These are phyloP conservation scores for Phaseolus lunatus DNA, from an alignment of 306 rosid species.

Conservation along the genomic window DNA sequence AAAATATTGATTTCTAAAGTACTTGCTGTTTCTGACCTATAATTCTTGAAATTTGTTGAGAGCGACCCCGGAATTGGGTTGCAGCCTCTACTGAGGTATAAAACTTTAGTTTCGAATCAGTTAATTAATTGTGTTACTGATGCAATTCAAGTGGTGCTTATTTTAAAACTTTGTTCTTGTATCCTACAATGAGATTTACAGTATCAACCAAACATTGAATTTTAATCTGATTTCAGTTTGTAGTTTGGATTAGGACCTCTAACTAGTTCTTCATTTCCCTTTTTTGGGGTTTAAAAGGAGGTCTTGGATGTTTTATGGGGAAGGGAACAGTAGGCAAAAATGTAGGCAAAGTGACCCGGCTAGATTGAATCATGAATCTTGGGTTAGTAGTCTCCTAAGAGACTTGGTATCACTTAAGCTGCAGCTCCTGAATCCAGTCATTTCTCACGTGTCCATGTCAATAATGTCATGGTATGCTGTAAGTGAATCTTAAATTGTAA, in stretches of 20 bases:
- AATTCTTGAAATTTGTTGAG: constrained; percentile 23
- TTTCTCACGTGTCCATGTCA: not conserved
- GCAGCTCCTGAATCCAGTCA: not conserved
- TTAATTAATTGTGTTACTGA: constrained; percentile 17
- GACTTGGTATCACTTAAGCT: not conserved
- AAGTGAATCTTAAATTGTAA: constrained; percentile 24
- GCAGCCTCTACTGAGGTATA: constrained; percentile 5
- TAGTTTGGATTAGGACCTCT: too few relatives aligned
- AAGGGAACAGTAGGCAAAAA: constrained; percentile 20
- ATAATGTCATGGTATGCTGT: not conserved
- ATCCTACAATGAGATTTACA: too few relatives aligned
- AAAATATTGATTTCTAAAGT: not conserved
- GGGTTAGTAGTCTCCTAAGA: constrained; percentile 28
- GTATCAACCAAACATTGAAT: too few relatives aligned
- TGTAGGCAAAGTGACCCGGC: constrained; percentile 23
- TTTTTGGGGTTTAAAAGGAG: not conserved
- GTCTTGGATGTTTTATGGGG: not conserved
- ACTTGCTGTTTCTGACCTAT: constrained; percentile 22
- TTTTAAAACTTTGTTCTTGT: not conserved
- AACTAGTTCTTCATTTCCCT: too few relatives aligned
- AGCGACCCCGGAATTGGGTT: constrained; percentile 22
- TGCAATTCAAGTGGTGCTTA: constrained; percentile 19
- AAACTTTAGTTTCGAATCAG: constrained; percentile 9
- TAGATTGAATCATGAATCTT: constrained; percentile 4
- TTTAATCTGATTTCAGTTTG: too few relatives aligned